Base-by-base conservation (phyloP, 2,329 filamentous ascomycete species). In the Colletotrichum abscissum region DNA sequence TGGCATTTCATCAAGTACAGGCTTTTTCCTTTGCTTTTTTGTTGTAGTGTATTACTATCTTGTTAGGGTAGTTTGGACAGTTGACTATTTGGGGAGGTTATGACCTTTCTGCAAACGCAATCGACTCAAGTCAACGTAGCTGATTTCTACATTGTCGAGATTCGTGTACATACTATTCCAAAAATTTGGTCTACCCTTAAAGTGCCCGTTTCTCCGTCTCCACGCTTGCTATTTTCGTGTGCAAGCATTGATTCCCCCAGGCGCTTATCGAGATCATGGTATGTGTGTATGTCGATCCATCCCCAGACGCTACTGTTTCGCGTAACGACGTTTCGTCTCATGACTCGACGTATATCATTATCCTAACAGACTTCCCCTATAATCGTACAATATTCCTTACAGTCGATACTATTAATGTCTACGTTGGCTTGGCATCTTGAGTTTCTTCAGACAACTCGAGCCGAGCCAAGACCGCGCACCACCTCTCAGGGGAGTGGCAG, bases 11-110 rank as follows among this genome's bases (percentile, higher is more conserved):
- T 56, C 33, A 24, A 11, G 58, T 54, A 72, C 42, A 55, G 26
- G 26, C 24, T 65, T 66, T 38, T 11, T 35, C 12, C 11, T 35
- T 35, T 35, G 33, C 55, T 49, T 62, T 49, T 62, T 42, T 35
- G 35, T 30, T 65, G 56, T 56, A n/a, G 66, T 65, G 60, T 70
- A 66, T 56, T 65, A 71, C n/a, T 60, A 62, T 19, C 42, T 49
- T n/a, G 19, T 3, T 49, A 22, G 42, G 19, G 24, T 52, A 24
- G 28, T 55, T 49, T 33, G 38, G 67, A 22, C n/a, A 66, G 28
- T 19, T 19, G 42, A 30, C 42, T 6, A n/a, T 24, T 6, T 26
- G 2, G n/a, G 38, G 66, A 28, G 66, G 26, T 30, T 65, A 63
- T 26, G 11, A 2, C 33, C 54, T 22, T 54, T 33, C n/a, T 28